phyloP scores from a whole-genome alignment of 1,139 yeast species.

The Diutina catenulata region DNA sequence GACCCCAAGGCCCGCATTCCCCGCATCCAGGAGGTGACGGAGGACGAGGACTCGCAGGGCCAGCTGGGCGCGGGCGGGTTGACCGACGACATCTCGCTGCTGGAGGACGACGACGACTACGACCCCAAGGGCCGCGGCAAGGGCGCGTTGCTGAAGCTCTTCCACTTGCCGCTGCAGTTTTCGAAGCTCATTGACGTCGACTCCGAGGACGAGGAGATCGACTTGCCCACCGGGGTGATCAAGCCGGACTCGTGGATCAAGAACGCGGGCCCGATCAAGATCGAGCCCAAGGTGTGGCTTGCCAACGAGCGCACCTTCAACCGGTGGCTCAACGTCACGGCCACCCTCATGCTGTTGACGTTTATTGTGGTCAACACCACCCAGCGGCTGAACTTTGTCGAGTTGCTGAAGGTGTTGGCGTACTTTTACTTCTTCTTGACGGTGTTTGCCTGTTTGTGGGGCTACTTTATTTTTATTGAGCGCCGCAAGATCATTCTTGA shows the following conservation, averaged over 20 bases:
- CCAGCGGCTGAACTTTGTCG: slow-evolving; percentile 43
- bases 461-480: slow-evolving; percentile 61
- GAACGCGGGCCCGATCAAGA: slow-evolving; percentile 83
- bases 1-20: slow-evolving; percentile 3
- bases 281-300: slow-evolving; percentile 96
- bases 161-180: slow-evolving; percentile 20
- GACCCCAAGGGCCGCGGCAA: slow-evolving; percentile 14
- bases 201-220: slow-evolving; percentile 77
- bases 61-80: neutral
- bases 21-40: slow-evolving; percentile 2
- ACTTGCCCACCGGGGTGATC: slow-evolving; percentile 78
- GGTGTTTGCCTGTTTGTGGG: slow-evolving; percentile 80
- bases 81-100: slow-evolving; percentile 2
- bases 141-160: slow-evolving; percentile 10
- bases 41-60: neutral
- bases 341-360: slow-evolving; percentile 75
- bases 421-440: slow-evolving; percentile 73
- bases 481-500: slow-evolving; percentile 66
- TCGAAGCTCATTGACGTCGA: slow-evolving; percentile 49
- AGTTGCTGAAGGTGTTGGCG: slow-evolving; percentile 54
- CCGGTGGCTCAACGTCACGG: slow-evolving; percentile 91
- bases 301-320: slow-evolving; percentile 96
- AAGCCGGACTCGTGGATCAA: slow-evolving; percentile 72
- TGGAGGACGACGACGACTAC: slow-evolving; percentile 10
- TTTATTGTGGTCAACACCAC: slow-evolving; percentile 79